These are phyloP conservation scores for Trichoderma erinaceum DNA, from an alignment of 495 filamentous ascomycete species.

Conservation along the genomic window DNA sequence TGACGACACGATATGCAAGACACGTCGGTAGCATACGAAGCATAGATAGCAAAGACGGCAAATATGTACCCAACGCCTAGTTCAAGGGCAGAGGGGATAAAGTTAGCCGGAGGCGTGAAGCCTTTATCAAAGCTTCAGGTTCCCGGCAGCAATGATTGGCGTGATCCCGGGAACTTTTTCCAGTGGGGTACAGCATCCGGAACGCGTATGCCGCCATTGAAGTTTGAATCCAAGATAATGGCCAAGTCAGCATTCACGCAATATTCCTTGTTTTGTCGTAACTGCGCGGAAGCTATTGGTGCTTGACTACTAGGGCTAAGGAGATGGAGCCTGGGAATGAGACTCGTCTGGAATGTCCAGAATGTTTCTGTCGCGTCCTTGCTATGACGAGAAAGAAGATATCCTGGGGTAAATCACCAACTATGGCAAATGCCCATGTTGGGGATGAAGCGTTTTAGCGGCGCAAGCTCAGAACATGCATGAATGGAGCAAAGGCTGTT, in stretches of 20 bases:
- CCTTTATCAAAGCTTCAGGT: neutral
- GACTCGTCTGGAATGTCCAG: too few relatives aligned
- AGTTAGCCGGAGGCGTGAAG: neutral
- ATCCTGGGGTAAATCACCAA: too few relatives aligned
- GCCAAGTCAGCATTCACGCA: neutral
- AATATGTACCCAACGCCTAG: neutral
- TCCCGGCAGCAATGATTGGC: neutral
- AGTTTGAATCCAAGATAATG: neutral
- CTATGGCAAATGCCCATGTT: too few relatives aligned
- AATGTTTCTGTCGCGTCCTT: too few relatives aligned
- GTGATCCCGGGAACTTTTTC: neutral
- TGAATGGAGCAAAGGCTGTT: neutral
- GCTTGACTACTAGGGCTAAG: neutral
- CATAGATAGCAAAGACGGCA: neutral
- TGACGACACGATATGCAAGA: constrained; percentile 9
- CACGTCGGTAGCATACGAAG: constrained; percentile 2
- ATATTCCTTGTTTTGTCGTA: neutral
- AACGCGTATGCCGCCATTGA: neutral
- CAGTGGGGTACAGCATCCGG: constrained; percentile 8
- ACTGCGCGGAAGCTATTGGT: neutral
- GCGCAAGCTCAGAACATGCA: neutral
- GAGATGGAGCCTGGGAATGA: too few relatives aligned
- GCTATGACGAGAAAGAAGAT: too few relatives aligned
- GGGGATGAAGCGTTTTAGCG: neutral
- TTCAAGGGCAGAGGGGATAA: neutral